Conservation (phyloP, 768 basidiomycete genomes). For the Podaxis sp. region DNA sequence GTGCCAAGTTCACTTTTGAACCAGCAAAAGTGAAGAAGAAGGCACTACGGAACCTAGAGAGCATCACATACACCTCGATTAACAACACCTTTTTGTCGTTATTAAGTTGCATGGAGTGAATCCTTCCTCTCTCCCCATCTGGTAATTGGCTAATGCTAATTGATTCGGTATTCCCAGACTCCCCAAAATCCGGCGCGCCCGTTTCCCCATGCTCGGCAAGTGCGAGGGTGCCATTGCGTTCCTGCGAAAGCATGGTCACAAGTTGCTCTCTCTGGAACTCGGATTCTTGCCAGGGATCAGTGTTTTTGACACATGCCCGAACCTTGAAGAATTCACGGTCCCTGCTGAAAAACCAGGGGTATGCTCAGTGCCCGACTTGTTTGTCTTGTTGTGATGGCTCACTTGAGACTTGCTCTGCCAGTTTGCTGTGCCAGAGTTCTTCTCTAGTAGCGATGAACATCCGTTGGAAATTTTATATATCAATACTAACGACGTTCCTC, state of each 20-base stretch:
- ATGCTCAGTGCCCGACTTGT: not conserved
- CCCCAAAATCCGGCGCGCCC: not conserved
- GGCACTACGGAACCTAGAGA: slow-evolving; percentile 3
- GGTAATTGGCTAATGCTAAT: not conserved
- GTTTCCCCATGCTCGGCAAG: not conserved
- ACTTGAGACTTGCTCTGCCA: not conserved
- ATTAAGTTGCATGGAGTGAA: not conserved
- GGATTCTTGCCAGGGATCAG: slow-evolving; percentile 6
- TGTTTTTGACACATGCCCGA: slow-evolving; percentile 2
- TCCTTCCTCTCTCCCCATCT: not conserved
- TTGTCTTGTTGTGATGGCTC: not conserved
- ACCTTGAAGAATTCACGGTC: not conserved
- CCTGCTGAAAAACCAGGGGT: slow-evolving; percentile 4
- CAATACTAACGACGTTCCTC: not conserved
- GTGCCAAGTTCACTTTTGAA: not conserved
- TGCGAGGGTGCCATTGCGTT: slow-evolving; percentile 2
- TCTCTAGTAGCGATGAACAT: slow-evolving; percentile 4
- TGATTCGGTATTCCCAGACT: not conserved
- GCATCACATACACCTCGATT: not conserved
- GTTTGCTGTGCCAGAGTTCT: slow-evolving; percentile 6
- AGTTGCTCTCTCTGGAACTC: not conserved
- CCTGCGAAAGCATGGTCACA: not conserved
- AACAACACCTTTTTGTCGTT: slow-evolving; percentile 2
- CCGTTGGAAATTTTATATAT: not conserved
- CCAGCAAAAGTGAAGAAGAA: not conserved